Conservation (phyloP, 164 flowering plant species). For the Nymphaea colorata region DNA sequence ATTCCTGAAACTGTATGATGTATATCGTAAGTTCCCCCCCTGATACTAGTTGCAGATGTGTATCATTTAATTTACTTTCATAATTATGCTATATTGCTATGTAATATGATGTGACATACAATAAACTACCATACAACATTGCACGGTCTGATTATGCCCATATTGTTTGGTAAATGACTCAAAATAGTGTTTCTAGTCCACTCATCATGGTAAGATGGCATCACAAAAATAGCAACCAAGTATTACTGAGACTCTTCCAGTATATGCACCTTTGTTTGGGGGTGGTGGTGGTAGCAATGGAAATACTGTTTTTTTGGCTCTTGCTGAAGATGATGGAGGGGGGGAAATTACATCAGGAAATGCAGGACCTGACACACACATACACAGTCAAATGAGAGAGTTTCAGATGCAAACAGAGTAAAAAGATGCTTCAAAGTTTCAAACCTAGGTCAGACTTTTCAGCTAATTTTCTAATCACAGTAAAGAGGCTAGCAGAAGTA, state of each 20-base stretch:
- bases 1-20: too few species aligned
- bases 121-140: neutral
- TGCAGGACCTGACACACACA: constrained; percentile 18
- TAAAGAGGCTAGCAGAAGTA: neutral
- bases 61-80: neutral
- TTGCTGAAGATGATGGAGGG: constrained; percentile 17
- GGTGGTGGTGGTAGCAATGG: constrained; percentile 70
- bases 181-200: too few species aligned
- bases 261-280: constrained; percentile 47
- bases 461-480: neutral
- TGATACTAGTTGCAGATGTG: neutral
- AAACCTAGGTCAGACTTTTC: neutral
- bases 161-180: neutral
- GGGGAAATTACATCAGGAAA: constrained; percentile 30
- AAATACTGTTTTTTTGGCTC: constrained; percentile 15
- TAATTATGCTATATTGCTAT: neutral
- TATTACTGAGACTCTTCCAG: neutral
- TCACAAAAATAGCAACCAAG: neutral
- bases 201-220: neutral
- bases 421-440: neutral
- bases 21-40: neutral
- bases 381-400: neutral
- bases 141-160: neutral
- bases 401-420: neutral
- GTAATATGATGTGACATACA: neutral